phyloP scores from a whole-genome alignment of 2,329 filamentous ascomycete species.

The Talaromyces sp. region DNA sequence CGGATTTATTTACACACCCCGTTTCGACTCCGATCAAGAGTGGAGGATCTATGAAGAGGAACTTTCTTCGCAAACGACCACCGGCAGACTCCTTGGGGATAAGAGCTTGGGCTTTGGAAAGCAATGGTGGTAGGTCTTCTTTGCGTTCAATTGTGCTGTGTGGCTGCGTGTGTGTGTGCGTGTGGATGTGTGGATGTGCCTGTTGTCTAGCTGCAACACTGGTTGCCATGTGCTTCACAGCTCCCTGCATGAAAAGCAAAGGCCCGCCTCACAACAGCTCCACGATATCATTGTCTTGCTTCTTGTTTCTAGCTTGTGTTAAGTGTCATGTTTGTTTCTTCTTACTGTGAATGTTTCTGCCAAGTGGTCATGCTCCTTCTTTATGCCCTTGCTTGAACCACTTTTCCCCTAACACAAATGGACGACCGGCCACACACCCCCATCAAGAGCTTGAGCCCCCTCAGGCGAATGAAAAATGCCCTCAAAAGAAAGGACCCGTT shows the following conservation, averaged over 20 bases:
- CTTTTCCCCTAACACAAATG: neutral
- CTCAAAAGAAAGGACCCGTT: constrained; percentile 5
- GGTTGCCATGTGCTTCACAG: constrained; percentile 1
- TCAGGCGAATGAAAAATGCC: constrained; percentile 23
- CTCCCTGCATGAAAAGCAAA: constrained; percentile 8
- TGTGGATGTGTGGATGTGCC: neutral
- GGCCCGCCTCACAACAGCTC: neutral
- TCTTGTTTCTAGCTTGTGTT: neutral
- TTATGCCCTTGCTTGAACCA: neutral
- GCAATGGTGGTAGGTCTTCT: constrained; percentile 7
- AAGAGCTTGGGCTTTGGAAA: constrained; percentile 8
- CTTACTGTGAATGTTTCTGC: neutral
- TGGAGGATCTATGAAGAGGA: constrained; percentile 9
- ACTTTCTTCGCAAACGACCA: constrained; percentile 7
- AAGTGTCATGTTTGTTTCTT: neutral
- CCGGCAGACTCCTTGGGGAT: constrained; percentile 10
- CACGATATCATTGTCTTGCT: neutral
- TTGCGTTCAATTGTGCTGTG: neutral
- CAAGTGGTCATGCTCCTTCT: neutral
- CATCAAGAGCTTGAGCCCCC: constrained; percentile 7
- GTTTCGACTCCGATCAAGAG: neutral
- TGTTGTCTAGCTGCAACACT: neutral
- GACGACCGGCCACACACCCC: constrained; percentile 1
- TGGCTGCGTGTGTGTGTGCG: neutral
- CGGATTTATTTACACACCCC: neutral